phyloP scores from a whole-genome alignment of 352 stramenopile species.

The Pythium volutum region DNA sequence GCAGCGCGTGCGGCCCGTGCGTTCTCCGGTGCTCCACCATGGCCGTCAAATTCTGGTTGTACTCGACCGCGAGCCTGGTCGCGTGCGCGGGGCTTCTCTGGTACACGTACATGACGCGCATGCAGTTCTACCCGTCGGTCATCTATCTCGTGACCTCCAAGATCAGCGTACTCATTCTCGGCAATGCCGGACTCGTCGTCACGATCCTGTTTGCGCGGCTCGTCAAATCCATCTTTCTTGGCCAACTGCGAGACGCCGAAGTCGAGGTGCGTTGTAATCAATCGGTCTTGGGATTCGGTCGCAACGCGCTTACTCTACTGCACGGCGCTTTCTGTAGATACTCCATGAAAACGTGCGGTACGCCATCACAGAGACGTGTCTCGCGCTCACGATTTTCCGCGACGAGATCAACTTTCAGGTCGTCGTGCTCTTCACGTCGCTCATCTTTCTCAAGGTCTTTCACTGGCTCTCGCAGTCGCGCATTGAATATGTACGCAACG shows the following conservation, averaged over 20 bases:
- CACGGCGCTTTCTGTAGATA: slow-evolving; percentile 44
- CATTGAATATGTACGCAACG: slow-evolving; percentile 75
- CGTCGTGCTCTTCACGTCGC: slow-evolving; percentile 92
- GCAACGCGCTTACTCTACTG: too few relatives aligned
- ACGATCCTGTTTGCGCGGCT: slow-evolving; percentile 79
- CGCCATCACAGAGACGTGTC: slow-evolving; percentile 97
- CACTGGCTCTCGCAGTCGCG: slow-evolving; percentile 90
- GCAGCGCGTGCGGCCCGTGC: background rate
- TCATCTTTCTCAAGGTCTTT: slow-evolving; percentile 96
- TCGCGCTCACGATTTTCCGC: slow-evolving; percentile 99
- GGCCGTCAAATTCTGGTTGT: slow-evolving; percentile 86
- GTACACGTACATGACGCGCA: slow-evolving; percentile 93
- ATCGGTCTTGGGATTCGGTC: too few relatives aligned
- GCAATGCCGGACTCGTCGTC: slow-evolving; percentile 92
- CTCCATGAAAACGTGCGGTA: slow-evolving; percentile 97
- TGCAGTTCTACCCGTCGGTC: slow-evolving; percentile 97
- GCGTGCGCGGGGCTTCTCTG: slow-evolving; percentile 81
- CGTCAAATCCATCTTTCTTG: slow-evolving; percentile 87
- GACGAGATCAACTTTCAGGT: slow-evolving; percentile 96
- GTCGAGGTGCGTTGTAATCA: slow-evolving; percentile 66
- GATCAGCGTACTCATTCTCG: slow-evolving; percentile 93
- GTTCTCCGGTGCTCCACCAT: slow-evolving; percentile 4
- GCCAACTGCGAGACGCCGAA: slow-evolving; percentile 75
- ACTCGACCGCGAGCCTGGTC: slow-evolving; percentile 82
- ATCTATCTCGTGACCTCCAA: slow-evolving; percentile 97